Conservation (phyloP, 768 basidiomycete species). For the Auriculariales sp. region DNA sequence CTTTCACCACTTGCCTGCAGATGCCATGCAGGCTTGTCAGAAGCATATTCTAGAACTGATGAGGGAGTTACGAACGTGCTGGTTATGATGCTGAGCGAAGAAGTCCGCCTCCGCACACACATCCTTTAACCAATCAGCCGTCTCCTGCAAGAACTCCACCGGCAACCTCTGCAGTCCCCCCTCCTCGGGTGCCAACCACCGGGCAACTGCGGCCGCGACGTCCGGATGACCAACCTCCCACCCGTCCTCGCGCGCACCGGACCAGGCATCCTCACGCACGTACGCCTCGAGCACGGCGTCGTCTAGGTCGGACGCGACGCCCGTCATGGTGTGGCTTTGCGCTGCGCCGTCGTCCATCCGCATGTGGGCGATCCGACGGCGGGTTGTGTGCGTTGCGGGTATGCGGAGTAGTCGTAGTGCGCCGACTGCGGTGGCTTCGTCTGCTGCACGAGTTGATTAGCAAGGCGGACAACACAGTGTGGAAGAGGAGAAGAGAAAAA, state of each 20-base stretch:
- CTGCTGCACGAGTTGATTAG: too few relatives aligned
- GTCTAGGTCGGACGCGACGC: background rate
- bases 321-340: background rate
- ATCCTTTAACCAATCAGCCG: background rate
- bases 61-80: too few relatives aligned
- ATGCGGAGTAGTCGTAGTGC: background rate
- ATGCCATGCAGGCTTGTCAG: too few relatives aligned
- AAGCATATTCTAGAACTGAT: too few relatives aligned
- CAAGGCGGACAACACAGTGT: too few relatives aligned
- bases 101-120: background rate
- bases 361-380: background rate
- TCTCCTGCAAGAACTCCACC: background rate
- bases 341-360: background rate
- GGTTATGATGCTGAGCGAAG: too few relatives aligned
- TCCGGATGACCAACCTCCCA: background rate
- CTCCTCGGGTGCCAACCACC: background rate
- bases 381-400: background rate
- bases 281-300: background rate
- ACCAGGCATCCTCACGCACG: too few relatives aligned
- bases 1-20: background rate
- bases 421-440: background rate
- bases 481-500: too few relatives aligned
- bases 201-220: background rate
- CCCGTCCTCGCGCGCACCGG: background rate
- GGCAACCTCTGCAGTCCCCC: background rate